Conservation (phyloP, 1,139 yeast genomes). For the Saccharomyces hybrid region DNA sequence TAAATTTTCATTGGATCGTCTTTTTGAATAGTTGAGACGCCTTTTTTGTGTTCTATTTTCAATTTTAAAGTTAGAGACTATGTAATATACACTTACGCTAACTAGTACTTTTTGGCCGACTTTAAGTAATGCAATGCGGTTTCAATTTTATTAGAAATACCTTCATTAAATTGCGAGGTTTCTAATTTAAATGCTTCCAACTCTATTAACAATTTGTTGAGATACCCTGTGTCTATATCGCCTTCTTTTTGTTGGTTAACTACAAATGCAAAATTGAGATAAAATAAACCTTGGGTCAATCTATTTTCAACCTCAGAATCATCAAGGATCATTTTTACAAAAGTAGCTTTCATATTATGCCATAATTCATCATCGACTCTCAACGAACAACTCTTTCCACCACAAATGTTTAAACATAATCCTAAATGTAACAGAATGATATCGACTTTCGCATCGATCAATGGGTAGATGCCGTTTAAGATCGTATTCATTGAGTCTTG, state of each 20-base stretch:
- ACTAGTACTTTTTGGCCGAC: neutral
- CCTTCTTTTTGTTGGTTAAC: neutral
- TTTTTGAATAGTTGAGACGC: neutral
- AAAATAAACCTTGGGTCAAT: constrained; percentile 2
- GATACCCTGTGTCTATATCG: constrained; percentile 3
- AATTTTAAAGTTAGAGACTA: neutral
- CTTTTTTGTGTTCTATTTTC: neutral
- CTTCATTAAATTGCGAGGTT: constrained; percentile 9
- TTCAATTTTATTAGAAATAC: constrained; percentile 10
- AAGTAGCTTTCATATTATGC: neutral
- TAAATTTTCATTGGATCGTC: neutral
- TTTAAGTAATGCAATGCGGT: constrained; percentile 4
- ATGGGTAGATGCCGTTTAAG: neutral
- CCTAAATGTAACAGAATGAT: constrained; percentile 22
- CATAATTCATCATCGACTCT: constrained; percentile 1
- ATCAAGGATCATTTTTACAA: neutral
- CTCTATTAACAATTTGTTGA: neutral
- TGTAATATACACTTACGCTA: neutral
- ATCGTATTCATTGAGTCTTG: constrained; percentile 4
- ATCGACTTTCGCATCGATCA: constrained; percentile 6
- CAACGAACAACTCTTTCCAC: constrained; percentile 1
- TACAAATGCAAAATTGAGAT: constrained; percentile 6
- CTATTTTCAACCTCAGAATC: constrained; percentile 1
- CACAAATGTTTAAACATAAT: constrained; percentile 16
- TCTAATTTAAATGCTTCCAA: constrained; percentile 8